Evolutionary conservation across 2,329 filamentous ascomycete genomes (phyloP), one percentile per base, ranked within the genome.

Genomic region (Penicillium sp.): DNA sequence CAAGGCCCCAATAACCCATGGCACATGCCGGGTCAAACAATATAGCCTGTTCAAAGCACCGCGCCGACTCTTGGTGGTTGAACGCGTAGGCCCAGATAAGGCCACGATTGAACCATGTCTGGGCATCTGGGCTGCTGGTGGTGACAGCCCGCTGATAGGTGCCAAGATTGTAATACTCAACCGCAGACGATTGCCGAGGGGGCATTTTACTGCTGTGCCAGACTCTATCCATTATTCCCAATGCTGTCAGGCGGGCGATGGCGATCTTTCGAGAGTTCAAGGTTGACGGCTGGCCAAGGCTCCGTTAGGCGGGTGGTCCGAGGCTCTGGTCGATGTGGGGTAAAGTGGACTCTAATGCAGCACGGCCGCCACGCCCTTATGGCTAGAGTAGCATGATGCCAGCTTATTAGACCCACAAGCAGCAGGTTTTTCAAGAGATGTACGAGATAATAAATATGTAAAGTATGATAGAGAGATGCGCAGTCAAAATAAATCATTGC

Each of bases 11-110:
- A 55, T 75, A 75, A 28, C 69, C 75, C 69, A 77, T 74, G 4
- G 73, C 68, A 51, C 73, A 78, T 17, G 60, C 52, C 1, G 70
- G 68, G 57, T 77, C 76, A 28, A 67, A 53, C 0, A 65, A 47
- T 35, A 74, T 71, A 6, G 67, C 70, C 17, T 69, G 69, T 55
- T 71, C 62, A 58, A 77, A 78, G 60, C 75, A 78, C 39, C 58
- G 59, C 8, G 57, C 67, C 2, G 73, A 73, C 54, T 77, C 76
- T 22, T 73, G 68, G 48, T 78, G 75, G 56, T 78, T 77, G 69
- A 78, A 78, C 22, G 69, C 68, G 52, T 76, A 78, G 8, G 68
- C 71, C 75, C 75, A 78, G 22, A 73, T 63, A 0, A 78, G 65
- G 31, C 74, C 75, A 2, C 75, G 71, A 37, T 75, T 62, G 57